Conservation (phyloP, 2,329 filamentous ascomycete genomes). For the Cytospora leucostoma region DNA sequence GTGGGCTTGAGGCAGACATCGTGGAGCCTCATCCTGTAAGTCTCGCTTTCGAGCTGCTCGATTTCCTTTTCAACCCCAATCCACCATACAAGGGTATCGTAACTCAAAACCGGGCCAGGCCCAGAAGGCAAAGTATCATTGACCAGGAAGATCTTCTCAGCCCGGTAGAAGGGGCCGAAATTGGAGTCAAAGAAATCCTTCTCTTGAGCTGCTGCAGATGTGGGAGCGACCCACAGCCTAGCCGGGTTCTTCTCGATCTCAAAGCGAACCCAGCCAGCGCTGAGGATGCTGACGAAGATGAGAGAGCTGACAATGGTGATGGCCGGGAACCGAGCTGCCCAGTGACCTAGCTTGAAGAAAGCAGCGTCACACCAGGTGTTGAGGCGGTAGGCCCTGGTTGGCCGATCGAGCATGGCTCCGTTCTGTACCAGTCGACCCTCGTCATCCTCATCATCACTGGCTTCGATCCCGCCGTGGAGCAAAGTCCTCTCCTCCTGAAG, state of each 20-base stretch:
- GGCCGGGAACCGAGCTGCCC: conserved; percentile 79
- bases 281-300: conserved; percentile 75
- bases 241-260: conserved; percentile 90
- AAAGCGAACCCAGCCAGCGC: conserved; percentile 85
- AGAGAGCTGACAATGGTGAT: conserved; percentile 79
- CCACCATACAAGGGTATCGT: conserved; percentile 92
- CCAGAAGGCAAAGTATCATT: conserved; percentile 72
- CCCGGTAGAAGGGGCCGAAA: conserved; percentile 94
- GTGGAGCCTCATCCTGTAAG: conserved; percentile 68
- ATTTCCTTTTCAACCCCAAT: conserved; percentile 83
- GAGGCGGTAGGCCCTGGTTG: conserved; percentile 76
- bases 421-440: conserved; percentile 82
- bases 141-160: conserved; percentile 90
- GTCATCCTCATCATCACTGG: conserved; percentile 84
- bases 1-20: conserved; percentile 95
- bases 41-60: conserved; percentile 67
- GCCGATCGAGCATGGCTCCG: conserved; percentile 75
- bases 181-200: conserved; percentile 91
- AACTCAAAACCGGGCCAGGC: conserved; percentile 77
- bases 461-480: conserved; percentile 65
- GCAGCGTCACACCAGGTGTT: conserved; percentile 80
- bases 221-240: conserved; percentile 93
- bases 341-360: conserved; percentile 78
- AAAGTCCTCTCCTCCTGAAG: conserved; percentile 83
- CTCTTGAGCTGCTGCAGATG: conserved; percentile 85